A percentile compares a stretch with the other conserved stretches of the same genome.
Evolutionary conservation across 2,329 filamentous ascomycete genomes (phyloP).

Genomic region (Sordariomycetes sp.): DNA sequence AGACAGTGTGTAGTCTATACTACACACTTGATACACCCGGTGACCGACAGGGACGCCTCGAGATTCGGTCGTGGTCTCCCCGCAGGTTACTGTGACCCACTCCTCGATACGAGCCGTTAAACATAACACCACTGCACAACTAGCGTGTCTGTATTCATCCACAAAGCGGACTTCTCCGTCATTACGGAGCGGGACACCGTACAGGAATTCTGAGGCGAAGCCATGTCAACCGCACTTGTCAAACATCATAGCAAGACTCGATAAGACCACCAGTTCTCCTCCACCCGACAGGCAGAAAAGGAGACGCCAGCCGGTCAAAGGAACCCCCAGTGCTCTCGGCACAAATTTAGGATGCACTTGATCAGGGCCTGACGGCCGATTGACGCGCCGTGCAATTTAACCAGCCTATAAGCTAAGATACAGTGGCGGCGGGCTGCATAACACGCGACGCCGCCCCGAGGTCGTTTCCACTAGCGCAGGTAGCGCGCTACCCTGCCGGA

Average conservation of each 20-base stretch:
- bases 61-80: background rate
- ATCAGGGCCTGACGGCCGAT: background rate
- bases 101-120: background rate
- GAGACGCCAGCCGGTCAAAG: too few relatives aligned
- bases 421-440: background rate
- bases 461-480: background rate
- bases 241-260: too few relatives aligned
- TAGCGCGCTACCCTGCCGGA: too few relatives aligned
- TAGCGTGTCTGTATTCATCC: background rate
- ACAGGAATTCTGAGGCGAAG: too few relatives aligned
- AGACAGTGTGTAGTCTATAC: background rate
- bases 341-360: background rate
- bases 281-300: too few relatives aligned
- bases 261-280: too few relatives aligned
- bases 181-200: background rate
- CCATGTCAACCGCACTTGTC: too few relatives aligned
- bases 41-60: background rate
- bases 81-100: background rate
- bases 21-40: background rate
- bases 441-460: background rate
- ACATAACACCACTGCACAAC: background rate
- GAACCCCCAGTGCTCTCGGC: background rate
- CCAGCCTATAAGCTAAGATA: background rate
- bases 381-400: background rate
- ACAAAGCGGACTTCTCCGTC: background rate